These are phyloP conservation scores for Theileria annulata DNA, from an alignment of 169 alveolate species.

Conservation along the genomic window DNA sequence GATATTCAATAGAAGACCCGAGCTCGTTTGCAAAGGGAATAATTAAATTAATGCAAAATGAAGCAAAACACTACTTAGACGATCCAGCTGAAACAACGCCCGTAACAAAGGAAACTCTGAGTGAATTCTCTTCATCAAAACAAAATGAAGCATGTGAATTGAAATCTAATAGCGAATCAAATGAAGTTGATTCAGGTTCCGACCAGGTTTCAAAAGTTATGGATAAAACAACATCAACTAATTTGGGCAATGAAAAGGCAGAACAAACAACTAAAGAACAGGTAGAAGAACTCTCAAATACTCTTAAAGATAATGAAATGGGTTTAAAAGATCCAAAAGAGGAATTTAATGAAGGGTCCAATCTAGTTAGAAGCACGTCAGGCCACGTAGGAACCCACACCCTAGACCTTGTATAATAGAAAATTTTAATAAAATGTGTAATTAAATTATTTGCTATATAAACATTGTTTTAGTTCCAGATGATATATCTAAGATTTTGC, in stretches of 20 bases:
- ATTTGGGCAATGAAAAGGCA: background rate
- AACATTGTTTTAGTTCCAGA: background rate
- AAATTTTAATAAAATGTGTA: background rate
- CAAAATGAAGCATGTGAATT: background rate
- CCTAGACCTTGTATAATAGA: background rate
- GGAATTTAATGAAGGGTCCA: background rate
- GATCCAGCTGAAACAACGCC: background rate
- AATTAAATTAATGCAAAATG: constrained; percentile 76
- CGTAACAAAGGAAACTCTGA: background rate
- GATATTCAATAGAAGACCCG: constrained; percentile 81
- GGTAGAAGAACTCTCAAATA: background rate
- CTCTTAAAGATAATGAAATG: background rate
- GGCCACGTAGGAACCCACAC: background rate
- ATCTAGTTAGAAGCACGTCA: background rate
- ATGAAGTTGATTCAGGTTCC: background rate
- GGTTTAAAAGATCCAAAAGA: background rate
- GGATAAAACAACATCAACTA: background rate
- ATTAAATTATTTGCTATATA: too few species aligned
- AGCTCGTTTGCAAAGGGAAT: constrained; percentile 78
- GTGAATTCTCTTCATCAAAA: background rate
- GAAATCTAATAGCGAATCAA: background rate
- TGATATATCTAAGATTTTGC: background rate
- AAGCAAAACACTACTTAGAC: constrained; percentile 62
- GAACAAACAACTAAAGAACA: background rate
- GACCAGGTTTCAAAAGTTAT: background rate